A percentile compares a stretch with the other conserved stretches of the same genome.
Evolutionary conservation across 257 asterid species (phyloP).

Genomic region (Petunia secreta): DNA sequence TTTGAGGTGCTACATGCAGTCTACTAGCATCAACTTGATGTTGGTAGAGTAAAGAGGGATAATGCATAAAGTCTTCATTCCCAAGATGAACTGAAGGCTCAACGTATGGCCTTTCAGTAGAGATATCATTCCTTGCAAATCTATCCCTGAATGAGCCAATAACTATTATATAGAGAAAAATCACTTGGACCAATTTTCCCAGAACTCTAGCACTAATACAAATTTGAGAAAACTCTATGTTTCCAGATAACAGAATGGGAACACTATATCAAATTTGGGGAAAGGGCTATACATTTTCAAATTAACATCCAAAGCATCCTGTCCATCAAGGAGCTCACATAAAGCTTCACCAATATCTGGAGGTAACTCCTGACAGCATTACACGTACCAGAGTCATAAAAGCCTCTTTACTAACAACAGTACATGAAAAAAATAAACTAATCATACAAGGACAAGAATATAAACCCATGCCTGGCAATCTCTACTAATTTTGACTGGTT

Average conservation of each 20-base stretch:
- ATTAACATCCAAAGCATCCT: constrained; percentile 48
- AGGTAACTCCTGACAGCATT: constrained; percentile 77
- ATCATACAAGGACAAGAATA: constrained; percentile 4
- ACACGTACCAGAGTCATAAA: constrained; percentile 38
- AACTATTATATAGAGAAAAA: constrained; percentile 23
- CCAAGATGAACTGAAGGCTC: constrained; percentile 51
- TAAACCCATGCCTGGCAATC: constrained; percentile 78
- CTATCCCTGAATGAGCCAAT: constrained; percentile 60
- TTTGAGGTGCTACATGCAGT: constrained; percentile 54
- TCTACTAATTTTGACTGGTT: constrained; percentile 96
- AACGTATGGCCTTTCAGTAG: constrained; percentile 46
- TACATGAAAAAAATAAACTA: constrained; percentile 6
- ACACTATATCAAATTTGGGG: neutral
- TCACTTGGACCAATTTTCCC: neutral
- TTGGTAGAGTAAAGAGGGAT: constrained; percentile 65
- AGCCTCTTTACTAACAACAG: constrained; percentile 11
- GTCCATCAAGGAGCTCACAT: constrained; percentile 87
- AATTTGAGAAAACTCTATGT: constrained; percentile 20
- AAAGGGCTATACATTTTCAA: constrained; percentile 43
- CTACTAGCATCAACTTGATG: constrained; percentile 67
- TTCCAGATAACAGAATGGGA: constrained; percentile 28
- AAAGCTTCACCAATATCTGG: constrained; percentile 90
- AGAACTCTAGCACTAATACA: neutral
- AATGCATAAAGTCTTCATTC: constrained; percentile 50
- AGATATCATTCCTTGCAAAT: constrained; percentile 44